phyloP scores from a whole-genome alignment of 2,329 filamentous ascomycete genomes.

The Aspergillus sp. region DNA sequence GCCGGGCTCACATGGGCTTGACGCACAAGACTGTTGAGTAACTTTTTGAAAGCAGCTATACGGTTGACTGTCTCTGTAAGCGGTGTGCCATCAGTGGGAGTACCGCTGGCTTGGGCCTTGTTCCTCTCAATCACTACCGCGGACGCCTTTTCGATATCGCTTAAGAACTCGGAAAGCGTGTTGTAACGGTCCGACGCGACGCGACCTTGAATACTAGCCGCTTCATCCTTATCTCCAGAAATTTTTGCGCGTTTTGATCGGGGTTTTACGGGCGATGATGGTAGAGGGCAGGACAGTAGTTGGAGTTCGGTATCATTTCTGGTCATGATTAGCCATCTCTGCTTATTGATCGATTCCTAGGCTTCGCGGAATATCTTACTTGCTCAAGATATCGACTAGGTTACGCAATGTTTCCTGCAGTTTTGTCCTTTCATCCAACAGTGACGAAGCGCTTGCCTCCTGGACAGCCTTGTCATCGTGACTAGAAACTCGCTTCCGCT shows the following conservation, averaged over 20 bases:
- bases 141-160: conserved; percentile 44
- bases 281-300: conserved; percentile 42
- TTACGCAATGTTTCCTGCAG: conserved; percentile 38
- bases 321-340: conserved; percentile 22
- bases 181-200: conserved; percentile 40
- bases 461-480: conserved; percentile 31
- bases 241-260: conserved; percentile 46
- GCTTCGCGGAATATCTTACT: conserved; percentile 20
- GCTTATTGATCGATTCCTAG: not conserved
- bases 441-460: conserved; percentile 25
- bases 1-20: conserved; percentile 56
- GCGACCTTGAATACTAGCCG: conserved; percentile 38
- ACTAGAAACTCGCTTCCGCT: conserved; percentile 42
- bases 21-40: conserved; percentile 62
- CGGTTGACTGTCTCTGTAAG: conserved; percentile 42
- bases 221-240: conserved; percentile 34
- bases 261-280: conserved; percentile 38
- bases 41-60: conserved; percentile 60
- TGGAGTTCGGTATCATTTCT: conserved; percentile 47
- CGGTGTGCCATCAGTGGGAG: conserved; percentile 26
- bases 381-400: conserved; percentile 34
- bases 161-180: conserved; percentile 42
- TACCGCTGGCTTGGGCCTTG: conserved; percentile 30
- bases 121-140: conserved; percentile 38
- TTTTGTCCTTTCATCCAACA: conserved; percentile 28